phyloP scores from a whole-genome alignment of 345 rosid genomes.

The Salix suchowensis region DNA sequence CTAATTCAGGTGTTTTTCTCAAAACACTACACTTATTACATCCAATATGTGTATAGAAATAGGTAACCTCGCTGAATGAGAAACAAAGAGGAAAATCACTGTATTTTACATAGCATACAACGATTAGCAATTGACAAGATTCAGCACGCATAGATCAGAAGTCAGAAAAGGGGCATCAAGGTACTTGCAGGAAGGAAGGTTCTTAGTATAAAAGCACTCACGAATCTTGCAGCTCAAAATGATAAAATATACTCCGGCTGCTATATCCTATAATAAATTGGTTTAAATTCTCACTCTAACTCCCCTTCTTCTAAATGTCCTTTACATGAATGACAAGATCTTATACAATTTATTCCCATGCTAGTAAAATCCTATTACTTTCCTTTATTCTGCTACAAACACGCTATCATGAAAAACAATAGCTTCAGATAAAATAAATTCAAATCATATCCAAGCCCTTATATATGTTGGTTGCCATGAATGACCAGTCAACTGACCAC shows the following conservation, averaged over 20 bases:
- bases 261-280: background rate
- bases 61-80: background rate
- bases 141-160: background rate
- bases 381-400: background rate
- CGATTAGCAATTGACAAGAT: background rate
- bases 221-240: background rate
- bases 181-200: background rate
- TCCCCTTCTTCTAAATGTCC: background rate
- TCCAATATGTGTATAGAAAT: background rate
- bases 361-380: background rate
- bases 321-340: background rate
- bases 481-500: background rate
- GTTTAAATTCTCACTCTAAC: background rate
- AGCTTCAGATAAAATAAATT: background rate
- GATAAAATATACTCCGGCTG: background rate
- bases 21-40: background rate
- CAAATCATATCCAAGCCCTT: background rate
- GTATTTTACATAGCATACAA: background rate
- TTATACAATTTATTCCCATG: constrained; percentile 4
- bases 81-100: background rate
- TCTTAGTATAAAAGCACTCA: background rate
- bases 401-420: background rate
- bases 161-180: background rate
- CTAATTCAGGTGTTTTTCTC: background rate
- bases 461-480: background rate